phyloP scores from a whole-genome alignment of 2,329 filamentous ascomycete genomes.

The Ophiostoma angusticollis region DNA sequence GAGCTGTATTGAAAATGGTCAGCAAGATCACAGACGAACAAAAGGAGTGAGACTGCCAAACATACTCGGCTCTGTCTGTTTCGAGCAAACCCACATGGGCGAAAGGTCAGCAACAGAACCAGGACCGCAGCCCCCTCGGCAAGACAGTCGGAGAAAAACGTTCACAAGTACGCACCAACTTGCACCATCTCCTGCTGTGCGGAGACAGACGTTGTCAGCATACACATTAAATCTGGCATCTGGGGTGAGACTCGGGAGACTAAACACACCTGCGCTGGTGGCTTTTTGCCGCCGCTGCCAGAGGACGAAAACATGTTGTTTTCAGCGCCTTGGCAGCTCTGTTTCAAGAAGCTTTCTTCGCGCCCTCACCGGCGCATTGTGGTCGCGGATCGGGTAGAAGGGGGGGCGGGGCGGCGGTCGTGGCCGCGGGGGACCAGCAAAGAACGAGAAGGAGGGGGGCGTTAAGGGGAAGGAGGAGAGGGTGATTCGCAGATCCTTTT shows the following conservation, averaged over 20 bases:
- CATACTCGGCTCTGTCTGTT: slow-evolving; percentile 52
- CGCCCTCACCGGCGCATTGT: not conserved
- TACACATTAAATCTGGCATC: slow-evolving; percentile 15
- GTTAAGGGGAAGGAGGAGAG: no score
- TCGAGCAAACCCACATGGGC: no score
- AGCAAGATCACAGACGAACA: slow-evolving; percentile 10
- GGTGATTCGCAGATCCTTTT: no score
- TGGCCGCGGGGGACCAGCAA: no score
- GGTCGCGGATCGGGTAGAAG: no score
- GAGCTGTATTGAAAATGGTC: slow-evolving; percentile 41
- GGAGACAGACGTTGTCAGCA: slow-evolving; percentile 24
- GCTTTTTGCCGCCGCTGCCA: slow-evolving; percentile 54
- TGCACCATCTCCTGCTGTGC: slow-evolving; percentile 92
- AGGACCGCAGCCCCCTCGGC: no score
- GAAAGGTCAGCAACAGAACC: slow-evolving; percentile 8
- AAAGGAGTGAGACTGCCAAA: slow-evolving; percentile 11
- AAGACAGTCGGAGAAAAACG: no score
- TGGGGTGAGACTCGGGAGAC: slow-evolving; percentile 10
- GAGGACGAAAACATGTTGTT: slow-evolving; percentile 50
- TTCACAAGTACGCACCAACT: slow-evolving; percentile 65
- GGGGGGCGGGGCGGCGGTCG: no score
- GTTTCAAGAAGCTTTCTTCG: no score
- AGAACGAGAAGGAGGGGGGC: no score
- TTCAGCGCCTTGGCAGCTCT: not conserved
- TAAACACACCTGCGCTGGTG: slow-evolving; percentile 52